These are phyloP conservation scores for Lachnellula suecica DNA, from an alignment of 2,329 filamentous ascomycete genomes.

Conservation along the genomic window DNA sequence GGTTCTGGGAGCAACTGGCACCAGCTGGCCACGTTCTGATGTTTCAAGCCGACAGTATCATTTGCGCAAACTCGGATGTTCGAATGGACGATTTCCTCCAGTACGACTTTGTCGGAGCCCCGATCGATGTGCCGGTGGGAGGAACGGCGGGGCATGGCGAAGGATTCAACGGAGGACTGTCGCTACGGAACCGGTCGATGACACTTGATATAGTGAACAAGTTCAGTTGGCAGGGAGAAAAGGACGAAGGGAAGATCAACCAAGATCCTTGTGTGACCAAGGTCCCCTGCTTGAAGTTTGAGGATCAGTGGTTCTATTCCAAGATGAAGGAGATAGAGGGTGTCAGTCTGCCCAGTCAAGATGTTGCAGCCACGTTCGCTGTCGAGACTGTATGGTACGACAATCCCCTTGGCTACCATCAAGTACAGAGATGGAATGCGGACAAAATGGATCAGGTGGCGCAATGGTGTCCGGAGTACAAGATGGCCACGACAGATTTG, in stretches of 20 bases:
- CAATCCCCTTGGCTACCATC: conserved; percentile 19
- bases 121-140: conserved; percentile 17
- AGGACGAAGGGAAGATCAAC: conserved; percentile 5
- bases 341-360: conserved; percentile 20
- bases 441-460: conserved; percentile 27
- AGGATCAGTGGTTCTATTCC: conserved; percentile 25
- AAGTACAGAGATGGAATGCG: conserved; percentile 20
- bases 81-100: conserved; percentile 29
- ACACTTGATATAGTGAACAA: conserved; percentile 25
- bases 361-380: conserved; percentile 19
- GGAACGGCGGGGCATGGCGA: conserved; percentile 6
- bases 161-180: conserved; percentile 35
- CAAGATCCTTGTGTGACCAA: conserved; percentile 22
- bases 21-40: conserved; percentile 28
- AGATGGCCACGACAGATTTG: conserved; percentile 9
- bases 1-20: conserved; percentile 31
- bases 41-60: conserved; percentile 30
- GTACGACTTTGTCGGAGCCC: conserved; percentile 33
- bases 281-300: conserved; percentile 20
- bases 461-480: conserved; percentile 33
- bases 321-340: conserved; percentile 24
- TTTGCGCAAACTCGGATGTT: conserved; percentile 25
- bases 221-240: conserved; percentile 9
- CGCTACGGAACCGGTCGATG: conserved; percentile 33
- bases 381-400: conserved; percentile 19